A percentile compares a stretch with the other conserved stretches of the same genome.
Evolutionary conservation across 306 rosid genomes (phyloP).

Genomic region (Oemleria cerasiformis): DNA sequence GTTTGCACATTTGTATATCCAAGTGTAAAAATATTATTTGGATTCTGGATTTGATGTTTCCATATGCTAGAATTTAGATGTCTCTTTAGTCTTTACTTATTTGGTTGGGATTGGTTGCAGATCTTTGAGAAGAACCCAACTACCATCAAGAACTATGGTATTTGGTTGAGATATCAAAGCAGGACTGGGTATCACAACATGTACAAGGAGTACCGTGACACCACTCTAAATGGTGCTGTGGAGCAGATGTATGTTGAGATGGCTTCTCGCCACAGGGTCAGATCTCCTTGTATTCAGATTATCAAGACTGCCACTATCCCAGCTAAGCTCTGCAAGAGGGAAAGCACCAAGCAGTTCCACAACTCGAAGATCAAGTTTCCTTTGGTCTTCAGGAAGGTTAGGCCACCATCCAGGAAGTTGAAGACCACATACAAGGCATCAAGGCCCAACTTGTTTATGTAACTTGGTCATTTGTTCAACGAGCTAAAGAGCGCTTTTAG

Average conservation of each 20-base stretch:
- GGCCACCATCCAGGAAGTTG: constrained; percentile 83
- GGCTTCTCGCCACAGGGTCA: constrained; percentile 91
- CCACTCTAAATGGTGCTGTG: constrained; percentile 82
- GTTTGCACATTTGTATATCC: too few relatives aligned
- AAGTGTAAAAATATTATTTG: too few relatives aligned
- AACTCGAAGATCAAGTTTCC: constrained; percentile 90
- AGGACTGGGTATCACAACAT: constrained; percentile 91
- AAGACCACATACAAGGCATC: constrained; percentile 93
- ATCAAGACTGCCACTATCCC: constrained; percentile 84
- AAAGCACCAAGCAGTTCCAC: constrained; percentile 84
- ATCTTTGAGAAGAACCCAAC: constrained; percentile 92
- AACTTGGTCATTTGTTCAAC: constrained; percentile 28
- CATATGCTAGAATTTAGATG: not conserved
- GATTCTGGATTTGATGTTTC: too few relatives aligned
- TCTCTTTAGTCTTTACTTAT: not conserved
- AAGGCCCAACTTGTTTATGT: constrained; percentile 84
- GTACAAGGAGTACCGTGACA: constrained; percentile 91
- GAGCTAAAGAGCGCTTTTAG: constrained; percentile 19
- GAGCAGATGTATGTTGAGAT: constrained; percentile 78
- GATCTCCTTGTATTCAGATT: constrained; percentile 84
- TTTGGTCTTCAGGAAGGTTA: constrained; percentile 69
- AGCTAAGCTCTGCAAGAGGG: constrained; percentile 89
- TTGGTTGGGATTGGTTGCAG: constrained; percentile 29
- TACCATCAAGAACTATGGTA: constrained; percentile 74
- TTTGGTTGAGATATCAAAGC: constrained; percentile 88